Evolutionary conservation across 148 eudicot species (phyloP).

Genomic region (Arbutus unedo): DNA sequence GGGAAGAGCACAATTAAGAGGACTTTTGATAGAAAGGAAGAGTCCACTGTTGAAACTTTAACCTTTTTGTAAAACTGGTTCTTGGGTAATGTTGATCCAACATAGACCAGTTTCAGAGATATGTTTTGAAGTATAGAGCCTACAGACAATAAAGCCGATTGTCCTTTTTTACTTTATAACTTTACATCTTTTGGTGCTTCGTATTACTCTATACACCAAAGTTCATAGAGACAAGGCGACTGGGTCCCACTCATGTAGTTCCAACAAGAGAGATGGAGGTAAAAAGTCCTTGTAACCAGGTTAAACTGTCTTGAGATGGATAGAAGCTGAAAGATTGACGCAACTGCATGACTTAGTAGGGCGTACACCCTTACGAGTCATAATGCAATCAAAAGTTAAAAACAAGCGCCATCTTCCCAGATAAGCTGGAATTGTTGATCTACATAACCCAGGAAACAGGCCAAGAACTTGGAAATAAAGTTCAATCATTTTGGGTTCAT

Average conservation of each 20-base stretch:
- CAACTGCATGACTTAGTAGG: not conserved
- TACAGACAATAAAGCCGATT: not conserved
- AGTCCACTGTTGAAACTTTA: not conserved
- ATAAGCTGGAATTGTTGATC: not conserved
- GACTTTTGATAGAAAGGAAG: not conserved
- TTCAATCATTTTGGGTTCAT: not conserved
- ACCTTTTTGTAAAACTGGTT: not conserved
- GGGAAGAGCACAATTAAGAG: not conserved
- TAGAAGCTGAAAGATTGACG: not conserved
- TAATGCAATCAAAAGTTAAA: not conserved
- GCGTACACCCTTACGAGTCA: too few relatives aligned
- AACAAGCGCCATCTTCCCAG: conserved; percentile 2
- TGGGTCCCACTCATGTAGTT: not conserved
- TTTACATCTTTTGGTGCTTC: not conserved
- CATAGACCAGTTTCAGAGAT: not conserved
- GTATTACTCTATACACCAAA: not conserved
- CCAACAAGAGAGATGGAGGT: not conserved
- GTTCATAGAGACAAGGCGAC: not conserved
- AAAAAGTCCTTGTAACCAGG: not conserved
- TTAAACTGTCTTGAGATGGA: not conserved
- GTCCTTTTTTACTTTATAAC: not conserved
- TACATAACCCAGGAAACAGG: not conserved
- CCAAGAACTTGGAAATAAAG: not conserved
- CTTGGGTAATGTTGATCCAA: not conserved
- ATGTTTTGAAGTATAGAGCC: not conserved